Evolutionary conservation across 2,329 filamentous ascomycete genomes (phyloP), one percentile per base, ranked within the genome.

Genomic region (Beauveria sp.): DNA sequence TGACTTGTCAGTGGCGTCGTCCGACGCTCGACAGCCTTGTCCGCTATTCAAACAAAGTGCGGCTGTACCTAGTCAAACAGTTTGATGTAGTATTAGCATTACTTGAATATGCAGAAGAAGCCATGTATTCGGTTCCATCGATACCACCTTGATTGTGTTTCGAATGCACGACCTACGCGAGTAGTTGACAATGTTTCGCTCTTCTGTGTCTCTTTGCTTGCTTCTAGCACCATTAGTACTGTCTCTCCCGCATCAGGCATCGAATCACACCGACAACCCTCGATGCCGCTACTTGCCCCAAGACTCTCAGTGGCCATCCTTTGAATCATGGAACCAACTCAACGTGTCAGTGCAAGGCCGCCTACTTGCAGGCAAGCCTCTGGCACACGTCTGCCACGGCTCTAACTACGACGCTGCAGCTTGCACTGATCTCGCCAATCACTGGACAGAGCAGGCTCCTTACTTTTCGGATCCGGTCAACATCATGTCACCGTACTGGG

Each of bases 231-330:
- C 53, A 4, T n/a, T 43, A 9, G 53, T 12, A 18, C 40, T 55
- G 40, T 45, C 53, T 45, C 53, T 55, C 1, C 53, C 53, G 5
- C 53, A 54, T 3, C 38, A 45, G 10, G 24, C 40, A 22, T n/a
- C 40, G 10, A 55, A 55, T 18, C 18, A 26, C 4, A 55, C 53
- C 56, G 38, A 47, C 9, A 14, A 10, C 9, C 24, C 18, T 18
- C 7, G 9, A 28, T 82, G 79, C 66, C 74, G 74, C 14, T 79
- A 75, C 69, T 74, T 80, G 45, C 83, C 84, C 0, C 78, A 77
- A 18, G 80, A 86, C 61, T n/a, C 64, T 1, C 78, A 75, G 67
- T 88, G 84, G 83, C 85, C 85, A 0, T 70, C 71, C 0, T 24
- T 65, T 0, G 51, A 66, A 1, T 69, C 71, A 5, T 87, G 84